These are phyloP conservation scores for Quercus glauca DNA, from an alignment of 306 rosid genomes.

Conservation along the genomic window DNA sequence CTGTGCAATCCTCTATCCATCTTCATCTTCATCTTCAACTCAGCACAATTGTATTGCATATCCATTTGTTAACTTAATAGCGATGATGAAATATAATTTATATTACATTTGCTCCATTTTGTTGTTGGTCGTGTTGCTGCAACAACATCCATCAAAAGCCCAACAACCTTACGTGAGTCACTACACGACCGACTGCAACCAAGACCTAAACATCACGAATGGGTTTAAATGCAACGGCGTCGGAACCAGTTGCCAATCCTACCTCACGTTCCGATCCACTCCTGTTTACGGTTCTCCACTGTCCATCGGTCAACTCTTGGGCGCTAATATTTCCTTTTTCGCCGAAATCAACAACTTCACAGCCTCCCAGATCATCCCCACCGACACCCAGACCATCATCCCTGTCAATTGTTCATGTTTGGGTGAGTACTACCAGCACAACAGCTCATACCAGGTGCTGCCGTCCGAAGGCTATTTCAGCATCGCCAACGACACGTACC, in stretches of 20 bases:
- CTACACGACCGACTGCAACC: slow-evolving; percentile 45
- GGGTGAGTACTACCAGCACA: slow-evolving; percentile 41
- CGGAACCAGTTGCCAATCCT: slow-evolving; percentile 38
- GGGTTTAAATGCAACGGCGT: slow-evolving; percentile 46
- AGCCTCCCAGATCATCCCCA: slow-evolving; percentile 31
- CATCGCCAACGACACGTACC: slow-evolving; percentile 56
- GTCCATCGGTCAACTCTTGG: slow-evolving; percentile 39
- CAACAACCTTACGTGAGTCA: slow-evolving; percentile 56
- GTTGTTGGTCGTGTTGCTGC: not conserved
- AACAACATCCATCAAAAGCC: not conserved
- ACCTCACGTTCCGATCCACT: slow-evolving; percentile 63
- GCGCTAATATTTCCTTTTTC: slow-evolving; percentile 16
- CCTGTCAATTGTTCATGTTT: slow-evolving; percentile 61
- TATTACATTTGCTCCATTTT: not conserved
- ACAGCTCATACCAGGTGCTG: slow-evolving; percentile 35
- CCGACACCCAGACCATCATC: slow-evolving; percentile 28
- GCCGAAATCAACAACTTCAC: slow-evolving; percentile 53
- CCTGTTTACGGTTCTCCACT: slow-evolving; percentile 33
- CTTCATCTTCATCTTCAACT: too few relatives aligned
- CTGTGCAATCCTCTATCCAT: too few relatives aligned
- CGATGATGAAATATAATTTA: not conserved
- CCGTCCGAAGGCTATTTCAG: slow-evolving; percentile 33
- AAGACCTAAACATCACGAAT: slow-evolving; percentile 18
- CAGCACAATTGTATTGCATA: too few relatives aligned
- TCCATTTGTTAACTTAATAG: too few relatives aligned